Percentiles rank a stretch among this genome's conserved stretches.
Evolutionary conservation across 2,329 filamentous ascomycete species (phyloP).

Genomic region (Gnomoniopsis sp.): DNA sequence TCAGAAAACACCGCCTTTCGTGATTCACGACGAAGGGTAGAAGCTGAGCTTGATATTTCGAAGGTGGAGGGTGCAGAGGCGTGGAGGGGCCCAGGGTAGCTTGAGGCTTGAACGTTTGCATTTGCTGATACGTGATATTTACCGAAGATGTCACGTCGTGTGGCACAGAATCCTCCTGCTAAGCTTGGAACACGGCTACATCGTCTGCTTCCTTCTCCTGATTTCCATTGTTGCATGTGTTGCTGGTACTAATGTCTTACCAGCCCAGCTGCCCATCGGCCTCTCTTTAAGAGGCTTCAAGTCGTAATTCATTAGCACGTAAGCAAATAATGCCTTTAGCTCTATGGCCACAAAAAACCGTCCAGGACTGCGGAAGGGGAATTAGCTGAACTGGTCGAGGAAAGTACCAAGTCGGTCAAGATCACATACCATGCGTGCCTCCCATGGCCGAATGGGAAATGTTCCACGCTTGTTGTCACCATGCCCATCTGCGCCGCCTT

Average conservation of each 20-base stretch:
- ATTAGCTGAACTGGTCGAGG: background rate
- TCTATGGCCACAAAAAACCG: constrained; percentile 55
- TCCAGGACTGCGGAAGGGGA: constrained; percentile 36
- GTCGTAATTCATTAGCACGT: constrained; percentile 51
- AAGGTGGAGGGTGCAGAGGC: no score
- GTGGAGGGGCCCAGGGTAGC: no score
- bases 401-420: background rate
- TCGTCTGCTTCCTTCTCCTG: constrained; percentile 17
- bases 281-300: constrained; percentile 37
- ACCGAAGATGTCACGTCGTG: background rate
- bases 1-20: background rate
- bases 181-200: background rate
- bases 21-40: background rate
- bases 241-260: constrained; percentile 38
- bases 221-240: constrained; percentile 30
- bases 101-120: background rate
- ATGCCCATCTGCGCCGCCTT: constrained; percentile 42
- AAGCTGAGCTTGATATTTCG: background rate
- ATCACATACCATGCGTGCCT: constrained; percentile 44
- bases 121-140: background rate
- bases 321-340: constrained; percentile 51
- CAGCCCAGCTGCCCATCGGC: constrained; percentile 41
- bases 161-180: background rate
- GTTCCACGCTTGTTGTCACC: constrained; percentile 48
- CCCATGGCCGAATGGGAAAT: constrained; percentile 56